These are phyloP conservation scores for Byssoonygena ceratinophila DNA, from an alignment of 2,329 filamentous ascomycete species.

Conservation along the genomic window DNA sequence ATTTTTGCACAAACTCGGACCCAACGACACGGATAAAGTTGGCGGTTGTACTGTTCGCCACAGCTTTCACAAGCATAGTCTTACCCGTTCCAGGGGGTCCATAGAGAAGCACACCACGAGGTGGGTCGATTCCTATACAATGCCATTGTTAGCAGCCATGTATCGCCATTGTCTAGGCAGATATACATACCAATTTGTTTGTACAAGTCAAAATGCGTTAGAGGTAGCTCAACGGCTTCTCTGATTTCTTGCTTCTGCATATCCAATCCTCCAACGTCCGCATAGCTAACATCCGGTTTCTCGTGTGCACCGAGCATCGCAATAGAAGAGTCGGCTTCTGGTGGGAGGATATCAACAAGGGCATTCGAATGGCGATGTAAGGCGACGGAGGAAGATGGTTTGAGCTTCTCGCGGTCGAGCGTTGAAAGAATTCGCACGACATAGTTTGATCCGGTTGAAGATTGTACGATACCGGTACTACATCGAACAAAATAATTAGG, in stretches of 20 bases:
- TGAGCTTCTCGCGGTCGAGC: conserved; percentile 93
- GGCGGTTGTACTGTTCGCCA: conserved; percentile 94
- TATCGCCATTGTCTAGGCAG: neutral
- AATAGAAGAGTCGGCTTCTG: conserved; percentile 95
- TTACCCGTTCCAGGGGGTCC: conserved; percentile 93
- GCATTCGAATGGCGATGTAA: conserved; percentile 97
- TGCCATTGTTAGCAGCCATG: neutral
- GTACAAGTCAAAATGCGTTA: conserved; percentile 97
- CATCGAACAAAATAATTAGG: conserved; percentile 1
- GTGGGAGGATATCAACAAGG: conserved; percentile 95
- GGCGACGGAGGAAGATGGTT: conserved; percentile 93
- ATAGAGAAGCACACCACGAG: conserved; percentile 89
- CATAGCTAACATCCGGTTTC: conserved; percentile 97
- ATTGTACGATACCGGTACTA: conserved; percentile 96
- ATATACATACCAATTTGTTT: conserved; percentile 69
- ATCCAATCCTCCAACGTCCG: conserved; percentile 91
- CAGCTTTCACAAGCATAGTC: conserved; percentile 96
- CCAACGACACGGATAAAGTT: conserved; percentile 98
- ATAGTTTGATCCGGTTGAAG: conserved; percentile 96
- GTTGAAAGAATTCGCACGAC: conserved; percentile 97
- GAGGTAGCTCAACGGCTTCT: conserved; percentile 89
- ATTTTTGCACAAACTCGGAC: conserved; percentile 98
- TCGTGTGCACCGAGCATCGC: conserved; percentile 94
- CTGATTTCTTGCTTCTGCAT: conserved; percentile 99
- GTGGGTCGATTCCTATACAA: conserved; percentile 66